These are phyloP conservation scores for Skeletonema potamos DNA, from an alignment of 108 stramenopile genomes.

Conservation along the genomic window DNA sequence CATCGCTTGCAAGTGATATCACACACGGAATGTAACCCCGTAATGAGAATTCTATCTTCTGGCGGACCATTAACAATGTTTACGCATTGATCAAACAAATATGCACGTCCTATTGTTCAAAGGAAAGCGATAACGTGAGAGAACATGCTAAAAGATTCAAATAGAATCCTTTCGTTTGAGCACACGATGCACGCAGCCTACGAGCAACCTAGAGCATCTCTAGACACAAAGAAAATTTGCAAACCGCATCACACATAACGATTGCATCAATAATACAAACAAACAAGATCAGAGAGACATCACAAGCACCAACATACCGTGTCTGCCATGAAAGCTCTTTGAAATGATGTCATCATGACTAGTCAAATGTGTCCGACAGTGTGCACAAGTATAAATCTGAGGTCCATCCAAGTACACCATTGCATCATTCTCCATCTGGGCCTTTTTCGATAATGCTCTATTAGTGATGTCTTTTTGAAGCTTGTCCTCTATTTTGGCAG, in stretches of 20 bases:
- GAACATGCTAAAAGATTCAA: neutral
- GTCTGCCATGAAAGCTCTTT: conserved; percentile 93
- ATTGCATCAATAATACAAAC: neutral
- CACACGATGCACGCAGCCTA: neutral
- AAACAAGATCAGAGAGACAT: neutral
- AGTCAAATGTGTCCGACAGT: conserved; percentile 91
- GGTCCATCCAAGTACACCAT: conserved; percentile 92
- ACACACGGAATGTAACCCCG: conserved; percentile 91
- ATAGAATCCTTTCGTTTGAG: neutral
- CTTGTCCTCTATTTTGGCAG: neutral
- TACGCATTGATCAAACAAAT: conserved; percentile 87
- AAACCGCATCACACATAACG: neutral
- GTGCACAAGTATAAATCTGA: conserved; percentile 81
- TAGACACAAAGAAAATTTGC: neutral
- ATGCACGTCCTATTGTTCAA: conserved; percentile 71
- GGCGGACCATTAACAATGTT: conserved; percentile 77
- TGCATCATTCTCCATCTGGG: conserved; percentile 71
- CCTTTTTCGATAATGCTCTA: conserved; percentile 36
- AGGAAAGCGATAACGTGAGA: neutral
- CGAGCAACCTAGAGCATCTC: neutral
- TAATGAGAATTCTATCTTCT: conserved; percentile 87
- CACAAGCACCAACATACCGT: conserved; percentile 59
- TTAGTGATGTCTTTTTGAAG: neutral
- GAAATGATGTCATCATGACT: conserved; percentile 93
- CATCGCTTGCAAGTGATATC: conserved; percentile 95